Percentiles rank a stretch among this genome's conserved stretches.
Conservation (phyloP, 192 early-diverging fungal species). For the Helicostylum pulchrum region DNA sequence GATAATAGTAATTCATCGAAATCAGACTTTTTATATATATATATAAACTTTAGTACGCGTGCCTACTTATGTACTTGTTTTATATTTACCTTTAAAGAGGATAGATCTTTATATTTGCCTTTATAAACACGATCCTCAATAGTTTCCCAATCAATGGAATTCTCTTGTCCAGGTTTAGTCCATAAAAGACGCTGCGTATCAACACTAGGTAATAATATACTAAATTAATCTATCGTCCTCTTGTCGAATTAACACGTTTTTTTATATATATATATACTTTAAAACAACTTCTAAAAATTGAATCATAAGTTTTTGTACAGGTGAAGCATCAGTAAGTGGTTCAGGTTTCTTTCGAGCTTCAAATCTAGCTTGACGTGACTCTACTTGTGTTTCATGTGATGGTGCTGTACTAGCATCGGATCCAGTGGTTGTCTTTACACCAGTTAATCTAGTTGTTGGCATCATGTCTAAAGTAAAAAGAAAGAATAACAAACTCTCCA, state of each 20-base stretch:
- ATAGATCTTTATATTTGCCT: slow-evolving; percentile 7
- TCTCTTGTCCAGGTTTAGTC: not conserved
- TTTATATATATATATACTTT: slow-evolving; percentile 2
- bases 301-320: slow-evolving; percentile 2
- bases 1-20: slow-evolving; percentile 5
- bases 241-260: too few relatives aligned
- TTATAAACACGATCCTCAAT: slow-evolving; percentile 11
- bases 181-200: slow-evolving; percentile 11
- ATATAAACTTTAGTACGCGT: too few relatives aligned
- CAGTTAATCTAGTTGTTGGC: slow-evolving; percentile 4
- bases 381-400: not conserved
- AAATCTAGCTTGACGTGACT: slow-evolving; percentile 1
- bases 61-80: not conserved
- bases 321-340: not conserved
- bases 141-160: not conserved
- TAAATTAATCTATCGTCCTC: not conserved
- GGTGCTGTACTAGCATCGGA: not conserved
- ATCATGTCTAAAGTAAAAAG: not conserved
- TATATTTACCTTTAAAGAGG: slow-evolving; percentile 10
- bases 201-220: not conserved
- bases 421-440: not conserved
- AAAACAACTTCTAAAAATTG: slow-evolving; percentile 5
- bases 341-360: not conserved
- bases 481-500: not conserved
- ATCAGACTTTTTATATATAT: slow-evolving; percentile 2